Conservation (phyloP, 148 eudicot species). For the Euryodendron excelsum region DNA sequence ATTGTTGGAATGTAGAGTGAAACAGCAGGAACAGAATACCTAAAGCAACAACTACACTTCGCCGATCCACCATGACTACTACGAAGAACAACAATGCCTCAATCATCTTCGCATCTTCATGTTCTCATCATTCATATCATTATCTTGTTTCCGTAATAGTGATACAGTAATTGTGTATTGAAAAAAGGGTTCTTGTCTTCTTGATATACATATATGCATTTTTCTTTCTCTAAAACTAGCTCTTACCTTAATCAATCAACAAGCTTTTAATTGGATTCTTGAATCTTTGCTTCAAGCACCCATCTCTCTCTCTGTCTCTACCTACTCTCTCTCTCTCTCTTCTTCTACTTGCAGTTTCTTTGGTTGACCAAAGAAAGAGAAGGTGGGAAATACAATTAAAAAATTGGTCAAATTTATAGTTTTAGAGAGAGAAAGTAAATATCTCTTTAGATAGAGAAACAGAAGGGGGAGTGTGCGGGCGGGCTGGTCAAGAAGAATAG, state of each 20-base stretch:
- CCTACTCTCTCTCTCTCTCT: too few species aligned
- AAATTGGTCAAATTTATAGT: constrained; percentile 4
- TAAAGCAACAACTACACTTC: background rate
- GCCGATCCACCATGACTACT: constrained; percentile 3
- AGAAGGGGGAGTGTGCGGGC: background rate
- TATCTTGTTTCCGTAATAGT: background rate
- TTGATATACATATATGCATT: background rate
- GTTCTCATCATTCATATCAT: constrained; percentile 11
- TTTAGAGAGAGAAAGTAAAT: constrained; percentile 3
- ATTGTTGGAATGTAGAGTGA: constrained; percentile 39
- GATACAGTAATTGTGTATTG: background rate
- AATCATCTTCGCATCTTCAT: constrained; percentile 7
- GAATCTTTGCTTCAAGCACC: constrained; percentile 11
- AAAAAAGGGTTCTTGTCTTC: background rate
- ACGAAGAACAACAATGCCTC: background rate
- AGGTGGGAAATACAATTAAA: background rate
- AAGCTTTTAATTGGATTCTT: constrained; percentile 20
- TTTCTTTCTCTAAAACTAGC: background rate
- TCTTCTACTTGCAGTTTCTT: constrained; percentile 20
- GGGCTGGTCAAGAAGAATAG: background rate
- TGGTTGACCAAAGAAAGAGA: constrained; percentile 34
- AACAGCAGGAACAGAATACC: constrained; percentile 34
- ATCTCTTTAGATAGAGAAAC: constrained; percentile 2
- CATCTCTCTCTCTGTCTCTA: background rate
- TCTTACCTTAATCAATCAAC: constrained; percentile 32